These are phyloP conservation scores for Penicillium sp. DNA, from an alignment of 2,329 filamentous ascomycete species.

Conservation along the genomic window DNA sequence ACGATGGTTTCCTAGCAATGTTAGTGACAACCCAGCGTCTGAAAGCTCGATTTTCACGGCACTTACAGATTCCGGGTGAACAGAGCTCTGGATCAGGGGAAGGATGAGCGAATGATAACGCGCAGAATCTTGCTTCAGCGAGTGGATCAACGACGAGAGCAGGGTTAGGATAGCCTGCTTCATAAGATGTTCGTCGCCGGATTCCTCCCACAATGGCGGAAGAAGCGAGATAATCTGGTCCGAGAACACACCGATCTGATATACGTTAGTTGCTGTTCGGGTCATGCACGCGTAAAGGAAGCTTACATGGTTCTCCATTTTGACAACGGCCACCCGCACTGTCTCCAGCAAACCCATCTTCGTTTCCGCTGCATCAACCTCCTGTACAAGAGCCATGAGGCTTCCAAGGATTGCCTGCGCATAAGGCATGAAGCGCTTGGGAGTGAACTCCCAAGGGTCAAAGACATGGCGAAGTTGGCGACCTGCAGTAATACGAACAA, in stretches of 20 bases:
- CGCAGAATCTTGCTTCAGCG: conserved; percentile 76
- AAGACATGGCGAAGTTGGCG: conserved; percentile 78
- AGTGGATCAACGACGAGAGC: conserved; percentile 78
- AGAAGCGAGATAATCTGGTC: conserved; percentile 80
- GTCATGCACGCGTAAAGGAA: neutral
- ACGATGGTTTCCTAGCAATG: conserved; percentile 60
- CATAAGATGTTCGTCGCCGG: conserved; percentile 84
- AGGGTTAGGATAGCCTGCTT: conserved; percentile 91
- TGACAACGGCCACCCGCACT: conserved; percentile 75
- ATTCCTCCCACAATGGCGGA: conserved; percentile 80
- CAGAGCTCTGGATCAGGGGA: conserved; percentile 78
- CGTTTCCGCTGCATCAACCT: conserved; percentile 80
- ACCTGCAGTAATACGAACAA: conserved; percentile 88
- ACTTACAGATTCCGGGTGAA: conserved; percentile 70
- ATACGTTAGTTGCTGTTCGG: conserved; percentile 3
- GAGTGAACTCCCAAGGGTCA: conserved; percentile 80
- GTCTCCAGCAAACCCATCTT: conserved; percentile 90
- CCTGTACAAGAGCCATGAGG: conserved; percentile 75
- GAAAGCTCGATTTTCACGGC: neutral
- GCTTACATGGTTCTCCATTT: conserved; percentile 71
- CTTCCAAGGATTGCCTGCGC: conserved; percentile 71
- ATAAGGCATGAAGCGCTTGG: conserved; percentile 74
- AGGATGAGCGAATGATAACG: conserved; percentile 79
- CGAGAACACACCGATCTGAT: conserved; percentile 64
- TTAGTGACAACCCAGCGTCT: neutral